Base-by-base conservation (phyloP, 2,329 filamentous ascomycete genomes). In the Plenodomus biglobosus region DNA sequence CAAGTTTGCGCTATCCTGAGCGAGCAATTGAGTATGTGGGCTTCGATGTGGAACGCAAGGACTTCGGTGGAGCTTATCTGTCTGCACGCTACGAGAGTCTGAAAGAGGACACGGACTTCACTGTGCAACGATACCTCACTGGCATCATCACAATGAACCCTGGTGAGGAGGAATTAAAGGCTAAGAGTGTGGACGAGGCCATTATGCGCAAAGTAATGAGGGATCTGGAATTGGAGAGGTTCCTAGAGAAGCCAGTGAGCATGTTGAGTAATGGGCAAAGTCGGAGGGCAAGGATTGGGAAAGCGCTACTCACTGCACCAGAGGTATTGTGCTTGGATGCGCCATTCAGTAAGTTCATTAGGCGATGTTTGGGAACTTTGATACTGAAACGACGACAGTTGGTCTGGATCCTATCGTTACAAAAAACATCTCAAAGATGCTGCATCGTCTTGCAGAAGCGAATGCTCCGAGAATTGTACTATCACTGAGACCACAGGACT, bases 201-300 rank as follows among this genome's bases (percentile, higher is more conserved):
- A 51, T 19, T 57, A 71, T 95, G 34, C 70, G 79, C 13, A 78
- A 81, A 8, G 84, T 96, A 0, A 81, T 91, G 15, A 67, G 68
- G 6, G 86, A 95, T 59, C 74, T 99, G 46, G 81, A 82, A 41
- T 76, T 99, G 13, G 76, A 79, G 0, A 76, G 80, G 8, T 76
- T 97, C 38, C 75, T 95, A 1, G 80, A 87, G 34, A 86, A 96
- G 67, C 92, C 92, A 0, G 88, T 97, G 7, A 83, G 88, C 19
- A 95, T 94, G 68, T 74, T 99, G 45, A 96, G 91, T 68, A 96
- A 97, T 71, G 94, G 94, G 0, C 94, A 99, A 73, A 92, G 88
- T 6, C 80, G 92, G 55, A 79, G 94, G 45, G 88, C 92, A 7
- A 84, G 90, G 53, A 96, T 99, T 58, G 94, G 91, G 1, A 88